A percentile compares a stretch with the other conserved stretches of the same genome.
phyloP scores from a whole-genome alignment of 352 stramenopile genomes.

The Globisporangium spiculum region DNA sequence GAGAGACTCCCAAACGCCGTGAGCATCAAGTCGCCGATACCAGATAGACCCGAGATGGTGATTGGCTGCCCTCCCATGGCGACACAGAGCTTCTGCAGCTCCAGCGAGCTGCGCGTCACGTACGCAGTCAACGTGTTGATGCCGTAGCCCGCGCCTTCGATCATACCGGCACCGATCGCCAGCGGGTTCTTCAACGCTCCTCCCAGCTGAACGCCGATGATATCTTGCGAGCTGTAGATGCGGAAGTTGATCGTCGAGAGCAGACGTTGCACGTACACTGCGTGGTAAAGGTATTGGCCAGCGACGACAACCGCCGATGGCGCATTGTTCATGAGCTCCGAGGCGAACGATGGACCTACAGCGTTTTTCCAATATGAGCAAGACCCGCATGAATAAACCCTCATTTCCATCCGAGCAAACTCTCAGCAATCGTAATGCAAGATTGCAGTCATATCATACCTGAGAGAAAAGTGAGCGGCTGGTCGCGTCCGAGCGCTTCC shows the following conservation, averaged over 20 bases:
- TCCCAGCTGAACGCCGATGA: conserved; percentile 95
- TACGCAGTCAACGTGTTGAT: conserved; percentile 95
- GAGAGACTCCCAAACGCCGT: conserved; percentile 96
- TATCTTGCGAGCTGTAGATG: conserved; percentile 92
- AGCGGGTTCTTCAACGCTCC: conserved; percentile 98
- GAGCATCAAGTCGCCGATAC: conserved; percentile 93
- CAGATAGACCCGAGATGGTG: conserved; percentile 93
- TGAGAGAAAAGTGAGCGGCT: conserved; percentile 94
- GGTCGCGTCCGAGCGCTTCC: conserved; percentile 86
- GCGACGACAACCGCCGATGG: conserved; percentile 96
- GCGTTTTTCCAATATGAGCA: not conserved
- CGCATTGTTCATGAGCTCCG: conserved; percentile 94
- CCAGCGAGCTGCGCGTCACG: conserved; percentile 94
- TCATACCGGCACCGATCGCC: conserved; percentile 96
- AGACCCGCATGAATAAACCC: conserved; percentile 9
- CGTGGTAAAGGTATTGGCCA: conserved; percentile 90
- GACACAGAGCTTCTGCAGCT: conserved; percentile 95
- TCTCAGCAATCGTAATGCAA: no score
- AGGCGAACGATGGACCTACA: conserved; percentile 91
- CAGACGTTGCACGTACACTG: conserved; percentile 76
- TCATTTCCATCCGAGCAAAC: no score
- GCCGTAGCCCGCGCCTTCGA: conserved; percentile 94
- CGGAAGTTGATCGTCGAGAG: conserved; percentile 91
- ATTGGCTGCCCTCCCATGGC: conserved; percentile 93
- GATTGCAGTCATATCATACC: conserved; percentile 18